Percentiles rank a stretch among this genome's conserved stretches.
Evolutionary conservation across 345 rosid species (phyloP).

Genomic region (Boechera stricta): DNA sequence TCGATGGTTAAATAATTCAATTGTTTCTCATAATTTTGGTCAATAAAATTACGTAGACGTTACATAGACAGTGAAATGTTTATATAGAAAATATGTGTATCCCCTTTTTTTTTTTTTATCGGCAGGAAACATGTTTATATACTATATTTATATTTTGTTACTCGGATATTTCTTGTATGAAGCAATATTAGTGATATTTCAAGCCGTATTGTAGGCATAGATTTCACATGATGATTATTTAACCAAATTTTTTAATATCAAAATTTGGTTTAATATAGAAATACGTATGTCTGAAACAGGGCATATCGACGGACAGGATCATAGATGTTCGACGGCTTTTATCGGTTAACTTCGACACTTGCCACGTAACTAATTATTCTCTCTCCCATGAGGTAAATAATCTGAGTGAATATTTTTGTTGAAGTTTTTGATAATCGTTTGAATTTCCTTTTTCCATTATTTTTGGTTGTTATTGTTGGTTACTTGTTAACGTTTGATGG

Average conservation of each 20-base stretch:
- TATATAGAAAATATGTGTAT: not conserved
- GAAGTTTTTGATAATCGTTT: not conserved
- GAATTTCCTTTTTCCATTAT: not conserved
- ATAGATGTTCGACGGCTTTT: conserved; percentile 87
- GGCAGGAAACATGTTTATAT: conserved; percentile 20
- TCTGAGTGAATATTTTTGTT: not conserved
- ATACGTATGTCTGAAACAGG: conserved; percentile 52
- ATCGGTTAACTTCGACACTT: conserved; percentile 72
- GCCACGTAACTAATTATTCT: conserved; percentile 76
- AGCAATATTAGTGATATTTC: not conserved
- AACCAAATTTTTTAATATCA: too few species aligned
- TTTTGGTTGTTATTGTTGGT: conserved; percentile 19
- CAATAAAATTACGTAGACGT: conserved; percentile 43
- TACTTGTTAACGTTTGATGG: conserved; percentile 22
- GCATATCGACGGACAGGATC: conserved; percentile 97
- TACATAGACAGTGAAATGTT: conserved; percentile 39
- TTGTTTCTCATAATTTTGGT: conserved; percentile 7
- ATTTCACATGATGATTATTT: conserved; percentile 24
- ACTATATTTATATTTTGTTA: not conserved
- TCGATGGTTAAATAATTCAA: conserved; percentile 15
- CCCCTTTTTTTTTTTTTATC: too few species aligned
- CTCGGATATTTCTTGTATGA: not conserved
- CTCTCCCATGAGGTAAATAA: conserved; percentile 83
- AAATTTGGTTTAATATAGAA: not conserved
- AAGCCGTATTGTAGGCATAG: conserved; percentile 16